Conservation (phyloP, 306 rosid species). For the Begonia loranthoides region DNA sequence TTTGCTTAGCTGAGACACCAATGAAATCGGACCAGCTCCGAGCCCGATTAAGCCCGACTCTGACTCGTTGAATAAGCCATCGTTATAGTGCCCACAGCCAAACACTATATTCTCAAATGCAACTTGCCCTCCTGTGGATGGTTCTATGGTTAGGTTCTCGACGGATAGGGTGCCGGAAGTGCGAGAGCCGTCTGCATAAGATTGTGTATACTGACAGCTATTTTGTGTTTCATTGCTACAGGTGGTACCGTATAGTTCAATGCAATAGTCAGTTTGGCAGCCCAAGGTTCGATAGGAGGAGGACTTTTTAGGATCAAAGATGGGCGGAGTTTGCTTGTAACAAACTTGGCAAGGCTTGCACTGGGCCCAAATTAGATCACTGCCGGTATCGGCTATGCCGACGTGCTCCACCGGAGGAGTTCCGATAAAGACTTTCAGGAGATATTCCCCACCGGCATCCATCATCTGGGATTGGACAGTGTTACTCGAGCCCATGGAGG, state of each 20-base stretch:
- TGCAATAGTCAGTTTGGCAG: too few relatives aligned
- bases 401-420: conserved; percentile 27
- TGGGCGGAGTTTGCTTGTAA: conserved; percentile 28
- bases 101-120: conserved; percentile 9
- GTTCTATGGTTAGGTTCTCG: conserved; percentile 26
- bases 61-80: conserved; percentile 22
- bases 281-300: conserved; percentile 23
- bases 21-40: conserved; percentile 31
- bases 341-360: conserved; percentile 41
- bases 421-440: conserved; percentile 36
- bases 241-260: too few relatives aligned
- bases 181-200: conserved; percentile 32
- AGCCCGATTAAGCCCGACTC: conserved; percentile 46
- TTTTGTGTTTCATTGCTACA: too few relatives aligned
- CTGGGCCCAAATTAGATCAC: conserved; percentile 55
- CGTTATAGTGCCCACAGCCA: conserved; percentile 35
- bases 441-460: conserved; percentile 32
- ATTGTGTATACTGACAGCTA: too few relatives aligned
- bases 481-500: too few relatives aligned
- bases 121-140: not conserved
- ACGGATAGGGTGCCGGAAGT: conserved; percentile 26
- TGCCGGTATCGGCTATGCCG: conserved; percentile 48
- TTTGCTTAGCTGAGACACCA: conserved; percentile 35
- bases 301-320: conserved; percentile 31
- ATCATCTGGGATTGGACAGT: too few relatives aligned